Evolutionary conservation across 805 yeast genomes (phyloP), one percentile per base, ranked within the genome.

Genomic region (Sungouiozyma ichnusensis): DNA sequence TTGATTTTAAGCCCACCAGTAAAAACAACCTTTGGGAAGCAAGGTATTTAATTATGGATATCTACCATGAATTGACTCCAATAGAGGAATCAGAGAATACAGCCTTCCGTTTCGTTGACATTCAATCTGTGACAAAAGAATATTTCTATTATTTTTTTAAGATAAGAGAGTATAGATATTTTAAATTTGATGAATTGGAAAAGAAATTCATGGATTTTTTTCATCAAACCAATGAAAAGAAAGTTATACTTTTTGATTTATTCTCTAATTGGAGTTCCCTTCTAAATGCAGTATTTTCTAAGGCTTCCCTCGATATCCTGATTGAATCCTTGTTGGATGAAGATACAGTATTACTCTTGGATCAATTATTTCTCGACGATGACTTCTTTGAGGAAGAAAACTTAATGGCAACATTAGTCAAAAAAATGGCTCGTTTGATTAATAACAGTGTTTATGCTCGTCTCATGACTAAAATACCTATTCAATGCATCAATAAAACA

Each of bases 191-290:
- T 0, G 31, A 35, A 3, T 34, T 65, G 9, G 31, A 48, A 3
- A 32, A 39, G 1, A 40, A 44, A 1, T 65, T 67, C 39, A 38
- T 66, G n/a, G 39, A 44, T 4, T 60, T 48, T 42, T 50, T 62
- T 5, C 5, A 16, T 13, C 38, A 45, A 15, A 46, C 39, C 5
- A 37, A 24, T 11, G 24, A 39, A 16, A 20, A 38, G 2, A 40
- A 54, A 2, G 16, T 42, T 1, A 40, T 42, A 1, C 41, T 64
- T 7, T 20, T 44, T 31, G 42, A 52, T 13, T 41, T 68, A 0
- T 67, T 78, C 40, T 47, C 51, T 8, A 72, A 85, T 50, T 81
- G 86, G 86, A 51, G 69, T 33, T 71, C 79, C 1, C 44, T 80
- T 1, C 42, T 70, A 34, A 64, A 74, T 49, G 37, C 44, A 4